Evolutionary conservation across 108 stramenopile genomes (phyloP).

Genomic region (Skeletonema menzelii): DNA sequence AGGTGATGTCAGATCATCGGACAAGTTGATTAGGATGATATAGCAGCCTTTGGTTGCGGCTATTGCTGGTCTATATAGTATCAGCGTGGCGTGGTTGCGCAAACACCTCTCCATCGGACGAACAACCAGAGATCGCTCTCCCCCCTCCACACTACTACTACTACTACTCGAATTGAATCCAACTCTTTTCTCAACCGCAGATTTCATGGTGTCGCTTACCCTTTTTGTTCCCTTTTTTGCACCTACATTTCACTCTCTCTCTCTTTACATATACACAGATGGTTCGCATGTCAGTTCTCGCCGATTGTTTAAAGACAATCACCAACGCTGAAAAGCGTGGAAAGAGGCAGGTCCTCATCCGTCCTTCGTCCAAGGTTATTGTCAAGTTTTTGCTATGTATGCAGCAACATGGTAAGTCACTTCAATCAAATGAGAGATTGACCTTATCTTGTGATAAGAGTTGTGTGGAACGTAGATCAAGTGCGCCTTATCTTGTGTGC

Average conservation of each 20-base stretch:
- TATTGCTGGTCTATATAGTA: neutral
- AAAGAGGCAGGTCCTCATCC: slow-evolving; percentile 98
- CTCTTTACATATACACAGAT: slow-evolving; percentile 61
- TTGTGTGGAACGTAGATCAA: too few species aligned
- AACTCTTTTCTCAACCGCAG: neutral
- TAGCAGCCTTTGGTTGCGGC: neutral
- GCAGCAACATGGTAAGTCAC: slow-evolving; percentile 97
- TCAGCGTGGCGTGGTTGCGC: neutral
- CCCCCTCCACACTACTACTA: neutral
- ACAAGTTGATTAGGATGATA: neutral
- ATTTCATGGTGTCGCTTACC: slow-evolving; percentile 7
- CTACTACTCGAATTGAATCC: neutral
- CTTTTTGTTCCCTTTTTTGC: slow-evolving; percentile 4
- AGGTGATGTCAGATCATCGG: neutral
- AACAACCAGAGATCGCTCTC: neutral
- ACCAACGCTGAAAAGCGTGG: slow-evolving; percentile 99
- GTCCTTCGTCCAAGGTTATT: slow-evolving; percentile 99
- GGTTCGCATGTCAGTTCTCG: slow-evolving; percentile 99
- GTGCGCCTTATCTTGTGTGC: neutral
- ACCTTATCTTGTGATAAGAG: too few species aligned
- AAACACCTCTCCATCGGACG: neutral
- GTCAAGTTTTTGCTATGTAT: slow-evolving; percentile 99
- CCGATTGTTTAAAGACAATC: slow-evolving; percentile 99
- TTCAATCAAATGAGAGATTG: neutral
- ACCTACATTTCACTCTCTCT: slow-evolving; percentile 5